phyloP scores from a whole-genome alignment of 495 filamentous ascomycete genomes.

The Neurospora intermedia region DNA sequence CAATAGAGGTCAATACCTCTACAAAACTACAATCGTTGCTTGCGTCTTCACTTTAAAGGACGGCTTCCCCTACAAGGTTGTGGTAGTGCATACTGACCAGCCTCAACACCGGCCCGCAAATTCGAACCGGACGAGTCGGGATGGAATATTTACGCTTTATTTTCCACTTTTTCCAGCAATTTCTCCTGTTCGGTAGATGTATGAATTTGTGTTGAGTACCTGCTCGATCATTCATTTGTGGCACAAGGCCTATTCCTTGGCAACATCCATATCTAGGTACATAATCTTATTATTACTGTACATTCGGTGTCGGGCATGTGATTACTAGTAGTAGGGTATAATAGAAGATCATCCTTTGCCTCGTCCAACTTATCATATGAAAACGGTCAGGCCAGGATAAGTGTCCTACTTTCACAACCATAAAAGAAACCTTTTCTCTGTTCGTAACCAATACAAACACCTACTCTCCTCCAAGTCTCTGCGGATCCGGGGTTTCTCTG shows the following conservation, averaged over 20 bases:
- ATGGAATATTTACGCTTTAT: background rate
- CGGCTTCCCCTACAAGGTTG: background rate
- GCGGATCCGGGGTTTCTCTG: background rate
- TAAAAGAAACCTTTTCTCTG: conserved; percentile 23
- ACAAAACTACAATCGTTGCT: background rate
- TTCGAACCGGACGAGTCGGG: background rate
- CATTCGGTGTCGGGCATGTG: background rate
- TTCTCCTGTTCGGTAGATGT: background rate
- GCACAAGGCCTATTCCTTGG: background rate
- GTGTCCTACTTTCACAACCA: conserved; percentile 12
- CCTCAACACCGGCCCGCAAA: background rate
- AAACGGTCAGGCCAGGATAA: conserved; percentile 11
- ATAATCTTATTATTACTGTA: background rate
- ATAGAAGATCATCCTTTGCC: background rate
- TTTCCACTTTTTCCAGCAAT: background rate
- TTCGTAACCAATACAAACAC: conserved; percentile 17
- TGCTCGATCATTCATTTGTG: background rate
- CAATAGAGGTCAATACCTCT: background rate
- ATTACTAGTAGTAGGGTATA: background rate
- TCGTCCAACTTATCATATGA: background rate
- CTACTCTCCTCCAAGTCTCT: conserved; percentile 13
- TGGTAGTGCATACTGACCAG: background rate
- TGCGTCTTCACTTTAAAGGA: background rate
- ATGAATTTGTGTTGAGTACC: background rate
- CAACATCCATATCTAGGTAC: background rate